A percentile compares a stretch with the other conserved stretches of the same genome.
Evolutionary conservation across 2,329 filamentous ascomycete genomes (phyloP).

Genomic region (Trichoderma sp.): DNA sequence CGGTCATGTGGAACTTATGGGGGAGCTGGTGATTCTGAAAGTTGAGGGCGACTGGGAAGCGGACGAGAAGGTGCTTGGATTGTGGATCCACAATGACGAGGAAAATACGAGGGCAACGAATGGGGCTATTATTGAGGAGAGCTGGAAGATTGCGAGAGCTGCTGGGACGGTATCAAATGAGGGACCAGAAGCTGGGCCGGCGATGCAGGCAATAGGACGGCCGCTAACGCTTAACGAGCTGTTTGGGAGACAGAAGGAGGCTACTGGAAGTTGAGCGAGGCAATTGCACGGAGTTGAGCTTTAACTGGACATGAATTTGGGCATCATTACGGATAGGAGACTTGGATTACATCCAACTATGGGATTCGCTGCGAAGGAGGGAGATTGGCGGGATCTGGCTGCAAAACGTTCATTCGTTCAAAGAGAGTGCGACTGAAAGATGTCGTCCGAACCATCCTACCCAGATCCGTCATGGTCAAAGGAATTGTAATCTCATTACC

Average conservation of each 20-base stretch:
- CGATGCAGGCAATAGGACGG: constrained; percentile 44
- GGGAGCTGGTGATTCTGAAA: constrained; percentile 52
- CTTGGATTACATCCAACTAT: neutral
- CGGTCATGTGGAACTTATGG: constrained; percentile 61
- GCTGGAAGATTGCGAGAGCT: constrained; percentile 40
- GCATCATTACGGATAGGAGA: neutral
- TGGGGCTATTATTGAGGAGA: constrained; percentile 41
- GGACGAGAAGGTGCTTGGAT: constrained; percentile 45
- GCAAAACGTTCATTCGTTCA: neutral
- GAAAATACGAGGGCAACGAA: constrained; percentile 44
- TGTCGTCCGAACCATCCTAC: neutral
- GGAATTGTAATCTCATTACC: neutral
- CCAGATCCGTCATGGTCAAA: neutral
- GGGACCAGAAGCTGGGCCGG: constrained; percentile 38
- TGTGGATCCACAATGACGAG: constrained; percentile 55
- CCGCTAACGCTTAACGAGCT: constrained; percentile 46
- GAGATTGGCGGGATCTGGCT: neutral
- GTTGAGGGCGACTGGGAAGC: constrained; percentile 36
- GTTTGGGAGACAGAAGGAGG: constrained; percentile 36
- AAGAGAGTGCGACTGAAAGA: neutral
- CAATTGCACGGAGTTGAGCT: neutral
- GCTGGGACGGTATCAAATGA: constrained; percentile 30
- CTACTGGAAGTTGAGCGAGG: neutral
- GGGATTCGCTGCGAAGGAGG: neutral
- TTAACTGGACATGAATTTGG: neutral